A percentile compares a stretch with the other conserved stretches of the same genome.
These are phyloP conservation scores for Sugiyamaella neomexicana DNA, from an alignment of 1,139 yeast genomes.

Conservation along the genomic window DNA sequence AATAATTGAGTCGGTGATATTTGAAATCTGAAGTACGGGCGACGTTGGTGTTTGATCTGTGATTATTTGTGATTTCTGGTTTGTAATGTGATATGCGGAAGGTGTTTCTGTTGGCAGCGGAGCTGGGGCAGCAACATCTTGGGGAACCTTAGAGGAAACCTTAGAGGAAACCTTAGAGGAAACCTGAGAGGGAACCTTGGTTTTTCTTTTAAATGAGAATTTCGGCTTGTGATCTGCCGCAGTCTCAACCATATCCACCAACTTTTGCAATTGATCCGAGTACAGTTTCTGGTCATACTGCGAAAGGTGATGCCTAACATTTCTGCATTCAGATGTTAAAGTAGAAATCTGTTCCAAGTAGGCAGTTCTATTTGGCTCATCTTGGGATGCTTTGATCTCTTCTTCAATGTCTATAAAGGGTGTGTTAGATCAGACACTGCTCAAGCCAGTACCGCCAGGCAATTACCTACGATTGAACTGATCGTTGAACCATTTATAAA, in stretches of 20 bases:
- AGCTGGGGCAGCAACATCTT: neutral
- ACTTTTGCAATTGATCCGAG: slow-evolving; percentile 23
- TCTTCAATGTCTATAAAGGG: slow-evolving; percentile 22
- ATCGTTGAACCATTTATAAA: slow-evolving; percentile 20
- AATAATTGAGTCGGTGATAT: slow-evolving; percentile 21
- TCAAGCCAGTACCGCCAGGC: neutral
- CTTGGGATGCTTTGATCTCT: slow-evolving; percentile 21
- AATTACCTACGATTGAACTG: slow-evolving; percentile 10
- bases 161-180: neutral
- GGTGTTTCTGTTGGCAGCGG: neutral
- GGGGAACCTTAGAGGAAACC: no score
- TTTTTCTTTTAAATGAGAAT: slow-evolving; percentile 23
- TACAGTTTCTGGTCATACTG: slow-evolving; percentile 31
- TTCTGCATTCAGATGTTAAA: slow-evolving; percentile 25
- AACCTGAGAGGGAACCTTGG: neutral
- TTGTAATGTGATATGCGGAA: neutral
- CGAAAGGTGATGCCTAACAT: slow-evolving; percentile 24
- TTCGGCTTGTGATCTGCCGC: slow-evolving; percentile 21
- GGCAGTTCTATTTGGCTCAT: slow-evolving; percentile 18
- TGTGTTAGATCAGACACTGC: neutral
- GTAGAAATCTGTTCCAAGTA: slow-evolving; percentile 22
- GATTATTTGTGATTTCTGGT: neutral
- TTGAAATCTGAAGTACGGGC: slow-evolving; percentile 18
- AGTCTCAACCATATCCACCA: slow-evolving; percentile 19
- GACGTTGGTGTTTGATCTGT: neutral